These are phyloP conservation scores for Trichosporon sp. DNA, from an alignment of 1,284 basidiomycete genomes.

Conservation along the genomic window DNA sequence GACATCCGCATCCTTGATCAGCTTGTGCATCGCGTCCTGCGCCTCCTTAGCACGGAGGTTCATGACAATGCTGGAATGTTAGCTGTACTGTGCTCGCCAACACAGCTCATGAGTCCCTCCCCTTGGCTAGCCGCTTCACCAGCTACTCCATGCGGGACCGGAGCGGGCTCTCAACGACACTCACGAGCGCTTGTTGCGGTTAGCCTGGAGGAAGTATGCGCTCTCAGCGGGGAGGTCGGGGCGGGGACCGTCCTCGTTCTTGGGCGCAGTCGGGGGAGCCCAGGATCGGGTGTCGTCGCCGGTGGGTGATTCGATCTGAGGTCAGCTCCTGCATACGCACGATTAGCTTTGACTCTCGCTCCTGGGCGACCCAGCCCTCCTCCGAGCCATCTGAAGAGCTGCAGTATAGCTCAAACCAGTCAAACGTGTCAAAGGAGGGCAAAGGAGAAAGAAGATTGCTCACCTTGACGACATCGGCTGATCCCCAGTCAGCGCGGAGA, in stretches of 20 bases:
- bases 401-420: too few relatives aligned
- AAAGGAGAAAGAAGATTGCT: conserved; percentile 25
- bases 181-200: conserved; percentile 81
- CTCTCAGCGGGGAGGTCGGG: conserved; percentile 80
- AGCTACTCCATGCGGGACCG: too few relatives aligned
- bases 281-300: conserved; percentile 92
- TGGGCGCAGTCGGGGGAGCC: conserved; percentile 75
- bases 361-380: too few relatives aligned
- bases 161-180: conserved; percentile 19
- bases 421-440: too few relatives aligned
- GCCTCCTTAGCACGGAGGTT: conserved; percentile 82
- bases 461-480: conserved; percentile 84
- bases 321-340: neutral
- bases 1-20: conserved; percentile 77
- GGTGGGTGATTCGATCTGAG: conserved; percentile 73
- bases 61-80: conserved; percentile 64
- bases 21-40: conserved; percentile 71
- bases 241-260: conserved; percentile 58
- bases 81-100: neutral
- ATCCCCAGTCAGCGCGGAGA: neutral
- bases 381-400: too few relatives aligned
- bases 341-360: too few relatives aligned
- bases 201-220: conserved; percentile 87
- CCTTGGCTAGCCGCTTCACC: too few relatives aligned
- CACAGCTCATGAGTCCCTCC: too few relatives aligned